Percentiles rank a stretch among this genome's conserved stretches.
Evolutionary conservation across 768 basidiomycete genomes (phyloP).

Genomic region (Phaeolepiota aurea): DNA sequence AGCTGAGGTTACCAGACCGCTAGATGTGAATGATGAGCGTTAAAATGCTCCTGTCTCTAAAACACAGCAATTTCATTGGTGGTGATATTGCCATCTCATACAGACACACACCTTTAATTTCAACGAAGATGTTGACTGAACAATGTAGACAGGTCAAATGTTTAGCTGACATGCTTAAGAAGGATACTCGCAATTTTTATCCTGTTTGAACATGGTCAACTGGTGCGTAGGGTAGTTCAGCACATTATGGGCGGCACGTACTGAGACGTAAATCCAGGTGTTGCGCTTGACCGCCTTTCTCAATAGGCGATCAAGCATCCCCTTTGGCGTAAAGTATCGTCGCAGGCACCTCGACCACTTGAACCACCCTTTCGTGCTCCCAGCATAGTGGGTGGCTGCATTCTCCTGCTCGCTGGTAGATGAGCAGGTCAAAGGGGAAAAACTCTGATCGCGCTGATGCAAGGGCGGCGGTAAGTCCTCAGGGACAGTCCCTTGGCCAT

Average conservation of each 20-base stretch:
- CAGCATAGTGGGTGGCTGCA: constrained; percentile 36
- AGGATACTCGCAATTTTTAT: constrained; percentile 38
- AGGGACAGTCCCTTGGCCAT: constrained; percentile 46
- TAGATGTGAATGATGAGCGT: constrained; percentile 53
- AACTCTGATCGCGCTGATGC: not conserved
- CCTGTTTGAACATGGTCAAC: constrained; percentile 20
- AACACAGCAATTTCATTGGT: too few species aligned
- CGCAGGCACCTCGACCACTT: constrained; percentile 29
- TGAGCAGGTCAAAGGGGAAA: not conserved
- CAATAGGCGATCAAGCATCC: constrained; percentile 43
- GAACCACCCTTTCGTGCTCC: constrained; percentile 19
- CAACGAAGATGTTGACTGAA: constrained; percentile 56
- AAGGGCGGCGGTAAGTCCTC: constrained; percentile 14
- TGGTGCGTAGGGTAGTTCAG: not conserved
- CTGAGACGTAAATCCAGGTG: constrained; percentile 66
- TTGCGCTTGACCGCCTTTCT: constrained; percentile 50
- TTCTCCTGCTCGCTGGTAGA: constrained; percentile 15
- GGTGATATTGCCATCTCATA: not conserved
- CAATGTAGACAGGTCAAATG: not conserved
- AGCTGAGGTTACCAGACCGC: constrained; percentile 56
- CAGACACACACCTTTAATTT: constrained; percentile 42
- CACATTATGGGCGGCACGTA: constrained; percentile 21
- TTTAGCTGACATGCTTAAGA: not conserved
- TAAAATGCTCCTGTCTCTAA: constrained; percentile 51
- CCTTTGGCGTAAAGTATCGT: constrained; percentile 40